A percentile compares a stretch with the other conserved stretches of the same genome.
phyloP scores from a whole-genome alignment of 2,329 filamentous ascomycete genomes.

The Calonectria leucothoes region DNA sequence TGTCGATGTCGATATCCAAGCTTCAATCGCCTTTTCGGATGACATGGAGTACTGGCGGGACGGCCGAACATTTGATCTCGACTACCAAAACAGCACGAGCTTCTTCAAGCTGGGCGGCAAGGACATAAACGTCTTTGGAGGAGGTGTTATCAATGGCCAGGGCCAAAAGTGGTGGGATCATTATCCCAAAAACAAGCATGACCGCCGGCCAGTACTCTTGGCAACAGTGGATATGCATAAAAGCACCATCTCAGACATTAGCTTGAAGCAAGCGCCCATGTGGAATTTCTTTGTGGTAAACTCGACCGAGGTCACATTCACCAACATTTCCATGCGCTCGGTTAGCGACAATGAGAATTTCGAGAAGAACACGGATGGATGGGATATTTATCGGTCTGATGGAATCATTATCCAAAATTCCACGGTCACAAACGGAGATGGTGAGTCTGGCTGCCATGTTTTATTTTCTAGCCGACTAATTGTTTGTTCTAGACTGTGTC shows the following conservation, averaged over 20 bases:
- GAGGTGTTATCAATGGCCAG: slow-evolving; percentile 66
- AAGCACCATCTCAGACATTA: slow-evolving; percentile 22
- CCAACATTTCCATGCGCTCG: slow-evolving; percentile 69
- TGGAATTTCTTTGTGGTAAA: slow-evolving; percentile 69
- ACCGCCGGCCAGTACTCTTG: slow-evolving; percentile 27
- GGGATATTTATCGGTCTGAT: slow-evolving; percentile 70
- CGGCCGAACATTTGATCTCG: neutral
- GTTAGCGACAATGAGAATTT: slow-evolving; percentile 60
- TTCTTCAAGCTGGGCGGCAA: slow-evolving; percentile 34
- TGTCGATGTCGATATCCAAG: neutral
- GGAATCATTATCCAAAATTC: slow-evolving; percentile 75
- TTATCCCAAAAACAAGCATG: slow-evolving; percentile 55
- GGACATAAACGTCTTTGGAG: slow-evolving; percentile 72
- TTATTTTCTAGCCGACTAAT: neutral
- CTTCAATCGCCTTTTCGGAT: neutral
- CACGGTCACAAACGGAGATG: slow-evolving; percentile 71
- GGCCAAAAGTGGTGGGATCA: slow-evolving; percentile 74
- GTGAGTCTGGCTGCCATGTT: neutral
- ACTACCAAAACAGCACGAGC: slow-evolving; percentile 1
- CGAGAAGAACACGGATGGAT: slow-evolving; percentile 49
- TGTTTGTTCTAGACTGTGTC: slow-evolving; percentile 64
- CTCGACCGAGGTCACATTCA: slow-evolving; percentile 70
- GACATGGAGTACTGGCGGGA: neutral
- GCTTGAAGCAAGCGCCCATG: slow-evolving; percentile 18
- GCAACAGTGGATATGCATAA: slow-evolving; percentile 13